Conservation (phyloP, 176 grass and related monocot genomes). For the Echinochloa phyllopogon region DNA sequence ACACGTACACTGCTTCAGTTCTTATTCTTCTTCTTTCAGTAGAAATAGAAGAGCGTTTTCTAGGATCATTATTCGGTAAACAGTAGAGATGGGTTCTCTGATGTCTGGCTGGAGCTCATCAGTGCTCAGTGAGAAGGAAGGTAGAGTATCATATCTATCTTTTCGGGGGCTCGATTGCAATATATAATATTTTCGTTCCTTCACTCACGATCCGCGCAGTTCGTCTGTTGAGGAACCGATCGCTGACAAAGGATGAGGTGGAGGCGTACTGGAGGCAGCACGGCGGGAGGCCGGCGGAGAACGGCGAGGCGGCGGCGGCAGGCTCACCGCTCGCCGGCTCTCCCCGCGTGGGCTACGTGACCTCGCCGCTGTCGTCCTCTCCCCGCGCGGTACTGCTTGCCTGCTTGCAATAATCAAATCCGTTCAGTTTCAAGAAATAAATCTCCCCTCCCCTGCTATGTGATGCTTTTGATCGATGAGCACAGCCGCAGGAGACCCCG, state of each 20-base stretch:
- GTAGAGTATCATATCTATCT: neutral
- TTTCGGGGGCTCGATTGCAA: neutral
- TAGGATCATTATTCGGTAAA: neutral
- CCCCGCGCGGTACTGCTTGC: neutral
- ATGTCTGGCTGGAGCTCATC: conserved; percentile 84
- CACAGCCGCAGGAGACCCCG: neutral
- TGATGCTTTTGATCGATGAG: neutral
- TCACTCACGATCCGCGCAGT: conserved; percentile 22
- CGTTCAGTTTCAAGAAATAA: too few relatives aligned
- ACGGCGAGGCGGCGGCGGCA: neutral
- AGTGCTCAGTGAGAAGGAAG: conserved; percentile 48
- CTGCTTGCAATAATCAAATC: too few relatives aligned
- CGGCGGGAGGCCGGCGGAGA: conserved; percentile 17
- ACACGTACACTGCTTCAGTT: neutral
- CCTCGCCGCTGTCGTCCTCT: neutral
- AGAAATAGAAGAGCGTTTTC: too few relatives aligned
- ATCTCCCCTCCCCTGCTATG: too few relatives aligned
- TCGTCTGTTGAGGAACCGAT: conserved; percentile 68
- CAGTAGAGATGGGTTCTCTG: conserved; percentile 74
- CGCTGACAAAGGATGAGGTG: conserved; percentile 82
- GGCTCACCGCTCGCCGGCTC: conserved; percentile 7
- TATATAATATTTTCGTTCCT: neutral
- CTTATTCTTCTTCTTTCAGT: neutral
- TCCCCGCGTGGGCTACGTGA: neutral
- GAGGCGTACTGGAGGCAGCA: conserved; percentile 65